Evolutionary conservation across 495 filamentous ascomycete species (phyloP).

Genomic region (Darksidea phi): DNA sequence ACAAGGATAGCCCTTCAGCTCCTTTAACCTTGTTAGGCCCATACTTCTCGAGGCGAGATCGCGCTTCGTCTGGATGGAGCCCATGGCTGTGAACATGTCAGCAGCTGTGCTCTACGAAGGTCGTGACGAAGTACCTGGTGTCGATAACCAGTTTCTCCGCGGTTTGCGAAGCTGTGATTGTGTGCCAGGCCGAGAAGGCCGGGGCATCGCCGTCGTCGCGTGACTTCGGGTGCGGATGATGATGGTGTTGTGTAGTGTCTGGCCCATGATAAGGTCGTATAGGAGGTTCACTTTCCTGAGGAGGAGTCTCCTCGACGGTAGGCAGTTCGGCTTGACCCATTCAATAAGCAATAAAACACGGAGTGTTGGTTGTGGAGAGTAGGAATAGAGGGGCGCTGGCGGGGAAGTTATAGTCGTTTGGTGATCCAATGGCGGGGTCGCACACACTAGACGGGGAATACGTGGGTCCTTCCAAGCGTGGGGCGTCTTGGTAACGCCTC

Average conservation of each 20-base stretch:
- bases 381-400: slow-evolving; percentile 37
- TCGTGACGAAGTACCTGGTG: slow-evolving; percentile 7
- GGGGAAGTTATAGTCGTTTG: slow-evolving; percentile 25
- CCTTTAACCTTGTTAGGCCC: slow-evolving; percentile 38
- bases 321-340: slow-evolving; percentile 34
- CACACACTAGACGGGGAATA: slow-evolving; percentile 27
- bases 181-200: slow-evolving; percentile 24
- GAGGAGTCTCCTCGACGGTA: slow-evolving; percentile 33
- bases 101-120: neutral
- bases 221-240: neutral
- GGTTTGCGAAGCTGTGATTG: slow-evolving; percentile 28
- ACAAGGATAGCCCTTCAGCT: slow-evolving; percentile 39
- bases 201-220: neutral
- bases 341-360: slow-evolving; percentile 30
- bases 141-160: slow-evolving; percentile 31
- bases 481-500: slow-evolving; percentile 28
- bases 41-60: slow-evolving; percentile 32
- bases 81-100: slow-evolving; percentile 27
- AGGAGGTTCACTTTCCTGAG: slow-evolving; percentile 33
- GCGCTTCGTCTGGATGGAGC: slow-evolving; percentile 29
- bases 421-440: slow-evolving; percentile 15
- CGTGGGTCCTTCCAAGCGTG: slow-evolving; percentile 13
- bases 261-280: slow-evolving; percentile 32
- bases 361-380: slow-evolving; percentile 19
- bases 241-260: slow-evolving; percentile 10